Base-by-base conservation (phyloP, 305 asterid species). In the Solanum aculeatissimum region DNA sequence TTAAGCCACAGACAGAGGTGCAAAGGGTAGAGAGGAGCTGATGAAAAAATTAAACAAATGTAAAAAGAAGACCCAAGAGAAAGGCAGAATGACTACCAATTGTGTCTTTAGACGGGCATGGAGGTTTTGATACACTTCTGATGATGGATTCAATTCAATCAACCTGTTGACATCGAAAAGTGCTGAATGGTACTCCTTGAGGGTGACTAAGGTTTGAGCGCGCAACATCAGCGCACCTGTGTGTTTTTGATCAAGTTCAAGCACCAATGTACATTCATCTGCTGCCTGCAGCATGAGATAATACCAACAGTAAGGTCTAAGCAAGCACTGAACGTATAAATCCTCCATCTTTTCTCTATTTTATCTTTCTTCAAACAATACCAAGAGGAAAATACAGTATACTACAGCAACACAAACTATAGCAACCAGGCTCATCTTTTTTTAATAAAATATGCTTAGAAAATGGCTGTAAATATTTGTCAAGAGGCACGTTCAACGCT, bases 211-310 rank as follows among this genome's bases (percentile, higher is more conserved):
- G 60, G 99, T 96, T 85, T 96, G 99, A 82, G 98, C 98, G 16
- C 99, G 96, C 89, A 96, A 85, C 99, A 96, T 96, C 87, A 96
- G 69, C 38, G 98, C 99, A 83, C 98, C 98, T 0, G 99, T 94
- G 92, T 96, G 99, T 66, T 94, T 89, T 83, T 91, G 91, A 87
- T 96, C 99, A 85, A 96, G 95, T 88, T 96, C 98, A 84, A 96
- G 91, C 38, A 96, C 99, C 15, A 96, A 93, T 25, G 98, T 91
- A 87, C 99, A 96, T 84, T 95, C 99, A 86, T 95, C 97, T 51
- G 99, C 95, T 19, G 99, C 98, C 99, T 96, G 90, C 83, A 87
- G 72, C 58, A 83, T 82, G 84, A 42, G 72, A 63, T 3, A 35
- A 51, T 27, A 75, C 63, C 45, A 75, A 27, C 62, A 75, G 38